Base-by-base conservation (phyloP, 495 filamentous ascomycete species). In the Penicilliopsis zonata region DNA sequence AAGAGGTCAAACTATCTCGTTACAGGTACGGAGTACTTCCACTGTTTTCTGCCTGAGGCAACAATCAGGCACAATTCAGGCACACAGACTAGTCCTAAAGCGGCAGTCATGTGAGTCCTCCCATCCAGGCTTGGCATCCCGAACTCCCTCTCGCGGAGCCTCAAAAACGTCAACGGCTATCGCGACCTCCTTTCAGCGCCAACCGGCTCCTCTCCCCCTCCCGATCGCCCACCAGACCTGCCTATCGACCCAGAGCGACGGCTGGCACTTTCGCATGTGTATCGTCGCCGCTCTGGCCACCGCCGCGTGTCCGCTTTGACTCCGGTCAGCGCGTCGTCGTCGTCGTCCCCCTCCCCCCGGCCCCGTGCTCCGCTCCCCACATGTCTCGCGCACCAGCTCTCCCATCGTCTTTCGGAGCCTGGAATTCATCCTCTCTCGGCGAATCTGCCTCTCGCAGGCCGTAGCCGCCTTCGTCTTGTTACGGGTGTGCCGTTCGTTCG, bases 331-430 rank as follows among this genome's bases (percentile, higher is more conserved):
- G 51, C 43, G 46, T 53, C 24, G 44, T 43, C 35, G 45, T 49
- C 28, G 25, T n/a, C n/a, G n/a, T n/a, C n/a, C n/a, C n/a, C n/a
- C n/a, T n/a, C n/a, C n/a, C n/a, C 4, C 44, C 47, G 44, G 48
- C 38, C 42, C 46, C 50, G 52, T 50, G 49, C 55, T 50, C 53
- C 53, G 53, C 55, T 64, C 60, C 53, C 62, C 62, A 61, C 60
- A 66, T 66, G 60, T 64, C 60, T 61, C 51, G 62, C 61, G 50
- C 60, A 49, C 55, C 60, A 51, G 51, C 43, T 48, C 55, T 55
- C 58, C 52, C 55, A 62, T 61, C 52, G 43, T 53, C 46, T 55
- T 41, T 46, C 47, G 53, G 49, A 53, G 48, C 42, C 50, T 47
- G 47, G 52, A 45, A 49, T 51, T 37, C 41, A 38, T 47, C 33